A percentile compares a stretch with the other conserved stretches of the same genome.
phyloP scores from a whole-genome alignment of 148 eudicot genomes.

The Chenopodium album region DNA sequence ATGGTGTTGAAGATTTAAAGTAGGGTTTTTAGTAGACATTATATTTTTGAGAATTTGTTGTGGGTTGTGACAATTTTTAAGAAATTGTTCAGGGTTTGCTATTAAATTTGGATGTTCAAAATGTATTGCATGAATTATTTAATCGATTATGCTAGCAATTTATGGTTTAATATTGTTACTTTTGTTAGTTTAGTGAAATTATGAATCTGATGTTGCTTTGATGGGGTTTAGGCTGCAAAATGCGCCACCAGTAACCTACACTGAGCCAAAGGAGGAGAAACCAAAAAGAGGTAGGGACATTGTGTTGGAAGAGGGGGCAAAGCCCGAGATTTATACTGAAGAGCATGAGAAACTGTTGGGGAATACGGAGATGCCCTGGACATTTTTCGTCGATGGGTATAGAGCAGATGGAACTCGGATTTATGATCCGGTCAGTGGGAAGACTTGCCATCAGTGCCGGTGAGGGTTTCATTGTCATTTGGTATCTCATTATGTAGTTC shows the following conservation, averaged over 20 bases:
- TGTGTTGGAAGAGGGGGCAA: conserved; percentile 53
- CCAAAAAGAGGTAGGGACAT: conserved; percentile 22
- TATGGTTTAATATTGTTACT: not conserved
- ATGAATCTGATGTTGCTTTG: not conserved
- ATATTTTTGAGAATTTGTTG: too few species aligned
- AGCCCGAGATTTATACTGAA: conserved; percentile 77
- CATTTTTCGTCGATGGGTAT: conserved; percentile 76
- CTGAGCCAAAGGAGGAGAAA: conserved; percentile 50
- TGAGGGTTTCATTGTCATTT: conserved; percentile 20
- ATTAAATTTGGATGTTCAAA: not conserved
- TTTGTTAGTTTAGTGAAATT: not conserved
- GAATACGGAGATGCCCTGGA: conserved; percentile 65
- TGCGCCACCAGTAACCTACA: conserved; percentile 60
- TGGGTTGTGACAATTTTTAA: not conserved
- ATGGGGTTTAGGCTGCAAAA: conserved; percentile 58
- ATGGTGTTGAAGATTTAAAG: too few species aligned
- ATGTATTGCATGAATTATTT: not conserved
- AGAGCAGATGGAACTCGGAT: conserved; percentile 70
- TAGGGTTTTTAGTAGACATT: too few species aligned
- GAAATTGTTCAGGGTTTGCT: not conserved
- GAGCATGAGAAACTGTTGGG: conserved; percentile 88
- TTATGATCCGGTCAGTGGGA: conserved; percentile 71
- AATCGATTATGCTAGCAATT: not conserved
- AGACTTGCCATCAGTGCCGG: conserved; percentile 99
- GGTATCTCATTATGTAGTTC: not conserved